These are phyloP conservation scores for Nakazawaea molendinolei DNA, from an alignment of 805 yeast genomes.

Conservation along the genomic window DNA sequence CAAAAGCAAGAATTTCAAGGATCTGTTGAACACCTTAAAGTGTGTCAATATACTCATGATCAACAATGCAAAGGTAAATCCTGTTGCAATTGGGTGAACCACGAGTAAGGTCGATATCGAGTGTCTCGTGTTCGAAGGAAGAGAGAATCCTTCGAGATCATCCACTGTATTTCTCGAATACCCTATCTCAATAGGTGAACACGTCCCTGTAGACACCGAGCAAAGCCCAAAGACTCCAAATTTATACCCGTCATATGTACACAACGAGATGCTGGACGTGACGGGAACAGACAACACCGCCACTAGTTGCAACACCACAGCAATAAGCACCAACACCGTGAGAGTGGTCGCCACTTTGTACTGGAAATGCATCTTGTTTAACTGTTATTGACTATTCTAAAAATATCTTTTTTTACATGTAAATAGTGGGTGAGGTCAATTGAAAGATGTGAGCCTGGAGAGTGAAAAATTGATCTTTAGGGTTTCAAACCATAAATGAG, in stretches of 20 bases:
- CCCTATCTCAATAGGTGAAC: slow-evolving; percentile 39
- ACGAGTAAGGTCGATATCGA: slow-evolving; percentile 54
- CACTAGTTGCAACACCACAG: slow-evolving; percentile 51
- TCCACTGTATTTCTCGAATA: slow-evolving; percentile 27
- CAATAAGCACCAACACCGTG: slow-evolving; percentile 32
- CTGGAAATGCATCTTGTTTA: slow-evolving; percentile 10
- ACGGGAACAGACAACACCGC: slow-evolving; percentile 60
- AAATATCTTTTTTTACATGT: no score
- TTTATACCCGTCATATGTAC: slow-evolving; percentile 39
- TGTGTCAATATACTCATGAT: slow-evolving; percentile 33
- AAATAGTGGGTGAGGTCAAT: no score
- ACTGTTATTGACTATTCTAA: no score
- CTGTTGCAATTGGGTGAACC: slow-evolving; percentile 62
- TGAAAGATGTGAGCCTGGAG: no score
- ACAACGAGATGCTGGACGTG: slow-evolving; percentile 39
- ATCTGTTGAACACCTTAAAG: slow-evolving; percentile 23
- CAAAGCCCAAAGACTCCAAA: slow-evolving; percentile 76
- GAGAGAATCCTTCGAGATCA: slow-evolving; percentile 31
- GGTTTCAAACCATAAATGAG: no score
- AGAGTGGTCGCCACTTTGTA: slow-evolving; percentile 11
- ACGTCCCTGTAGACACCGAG: slow-evolving; percentile 22
- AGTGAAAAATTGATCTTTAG: no score
- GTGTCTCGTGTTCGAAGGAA: slow-evolving; percentile 56
- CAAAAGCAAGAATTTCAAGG: slow-evolving; percentile 38
- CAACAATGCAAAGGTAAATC: slow-evolving; percentile 42